Evolutionary conservation across 352 stramenopile species (phyloP).

Genomic region (Bremia lactucae): DNA sequence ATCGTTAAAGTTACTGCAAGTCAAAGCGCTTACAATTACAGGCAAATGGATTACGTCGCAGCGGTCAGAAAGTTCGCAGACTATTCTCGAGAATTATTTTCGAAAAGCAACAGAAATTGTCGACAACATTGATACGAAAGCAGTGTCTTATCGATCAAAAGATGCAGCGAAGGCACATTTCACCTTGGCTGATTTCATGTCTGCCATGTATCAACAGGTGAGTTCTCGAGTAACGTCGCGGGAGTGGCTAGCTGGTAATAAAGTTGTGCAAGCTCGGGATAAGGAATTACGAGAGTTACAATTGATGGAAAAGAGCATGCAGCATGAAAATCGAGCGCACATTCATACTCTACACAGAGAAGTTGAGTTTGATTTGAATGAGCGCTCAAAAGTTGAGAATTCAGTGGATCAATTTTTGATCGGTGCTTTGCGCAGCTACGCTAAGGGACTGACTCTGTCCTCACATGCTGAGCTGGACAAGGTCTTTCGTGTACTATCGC

Average conservation of each 20-base stretch:
- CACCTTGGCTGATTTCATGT: constrained; percentile 84
- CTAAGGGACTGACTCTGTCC: constrained; percentile 43
- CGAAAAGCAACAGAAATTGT: constrained; percentile 69
- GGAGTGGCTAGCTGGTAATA: constrained; percentile 83
- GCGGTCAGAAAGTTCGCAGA: constrained; percentile 84
- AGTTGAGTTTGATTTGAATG: constrained; percentile 79
- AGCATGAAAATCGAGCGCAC: constrained; percentile 55
- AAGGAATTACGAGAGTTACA: constrained; percentile 52
- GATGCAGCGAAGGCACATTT: constrained; percentile 72
- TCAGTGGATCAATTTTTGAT: constrained; percentile 83
- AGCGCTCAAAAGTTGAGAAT: constrained; percentile 74
- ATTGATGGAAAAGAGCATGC: constrained; percentile 41
- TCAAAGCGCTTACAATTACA: constrained; percentile 61
- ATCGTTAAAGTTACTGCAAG: constrained; percentile 42
- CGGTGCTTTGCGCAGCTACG: constrained; percentile 84
- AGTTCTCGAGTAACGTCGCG: constrained; percentile 70
- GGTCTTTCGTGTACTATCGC: constrained; percentile 87
- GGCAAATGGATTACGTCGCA: constrained; percentile 90
- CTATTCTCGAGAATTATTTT: constrained; percentile 90
- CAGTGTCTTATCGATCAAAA: constrained; percentile 28
- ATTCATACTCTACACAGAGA: constrained; percentile 77
- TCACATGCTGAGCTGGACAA: constrained; percentile 73
- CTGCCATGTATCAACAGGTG: constrained; percentile 88
- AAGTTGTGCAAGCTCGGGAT: constrained; percentile 55
- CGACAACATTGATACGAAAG: constrained; percentile 24